A percentile compares a stretch with the other conserved stretches of the same genome.
Conservation (phyloP, 805 yeast species). For the Monosporozyma unispora region DNA sequence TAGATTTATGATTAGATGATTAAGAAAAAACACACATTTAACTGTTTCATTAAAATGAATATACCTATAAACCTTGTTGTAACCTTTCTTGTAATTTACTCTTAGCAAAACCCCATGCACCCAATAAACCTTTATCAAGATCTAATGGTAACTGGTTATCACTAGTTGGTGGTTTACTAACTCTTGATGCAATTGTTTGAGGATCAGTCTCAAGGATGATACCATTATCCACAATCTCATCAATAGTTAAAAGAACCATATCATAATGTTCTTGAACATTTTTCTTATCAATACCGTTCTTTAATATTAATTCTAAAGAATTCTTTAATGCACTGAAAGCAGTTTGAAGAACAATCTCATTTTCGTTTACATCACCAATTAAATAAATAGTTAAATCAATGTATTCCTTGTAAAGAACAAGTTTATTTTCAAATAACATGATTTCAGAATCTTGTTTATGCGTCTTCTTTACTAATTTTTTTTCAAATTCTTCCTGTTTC, state of each 20-base stretch:
- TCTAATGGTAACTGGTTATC: constrained; percentile 58
- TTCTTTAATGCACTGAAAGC: constrained; percentile 72
- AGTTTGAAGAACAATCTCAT: constrained; percentile 70
- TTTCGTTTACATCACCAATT: constrained; percentile 69
- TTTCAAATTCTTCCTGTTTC: constrained; percentile 72
- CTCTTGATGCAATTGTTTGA: constrained; percentile 77
- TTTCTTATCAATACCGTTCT: constrained; percentile 59
- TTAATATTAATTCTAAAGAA: constrained; percentile 67
- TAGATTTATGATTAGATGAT: not conserved
- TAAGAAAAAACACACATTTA: not conserved
- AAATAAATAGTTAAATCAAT: constrained; percentile 67
- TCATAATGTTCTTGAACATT: constrained; percentile 78
- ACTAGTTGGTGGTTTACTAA: constrained; percentile 73
- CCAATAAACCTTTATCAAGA: constrained; percentile 67
- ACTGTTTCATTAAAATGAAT: not conserved
- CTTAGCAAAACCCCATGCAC: constrained; percentile 82
- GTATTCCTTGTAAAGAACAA: constrained; percentile 79
- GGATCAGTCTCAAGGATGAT: constrained; percentile 86
- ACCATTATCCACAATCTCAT: constrained; percentile 91
- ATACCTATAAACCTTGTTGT: constrained; percentile 34
- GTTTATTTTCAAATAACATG: constrained; percentile 64
- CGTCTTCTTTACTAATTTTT: constrained; percentile 62
- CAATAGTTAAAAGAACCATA: constrained; percentile 74
- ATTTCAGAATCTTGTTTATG: constrained; percentile 74
- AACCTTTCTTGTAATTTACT: constrained; percentile 53